Base-by-base conservation (phyloP, 1,284 basidiomycete species). In the Cystobasidium pallidum region DNA sequence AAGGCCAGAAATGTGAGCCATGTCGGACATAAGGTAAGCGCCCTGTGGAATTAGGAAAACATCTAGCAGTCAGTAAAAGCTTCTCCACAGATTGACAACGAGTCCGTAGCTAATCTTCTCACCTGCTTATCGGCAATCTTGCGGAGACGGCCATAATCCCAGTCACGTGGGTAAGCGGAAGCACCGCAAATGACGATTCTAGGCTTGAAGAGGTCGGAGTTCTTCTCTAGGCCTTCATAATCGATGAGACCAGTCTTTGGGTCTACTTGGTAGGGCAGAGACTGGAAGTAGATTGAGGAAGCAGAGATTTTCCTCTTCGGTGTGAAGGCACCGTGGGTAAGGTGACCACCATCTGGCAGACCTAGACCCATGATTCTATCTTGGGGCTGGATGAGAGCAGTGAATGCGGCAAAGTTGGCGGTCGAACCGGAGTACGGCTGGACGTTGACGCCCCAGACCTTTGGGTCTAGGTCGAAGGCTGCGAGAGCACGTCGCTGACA, bases 201-300 rank as follows among this genome's bases (percentile, higher is more conserved):
- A 72, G 96, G 96, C 85, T 98, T 98, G 89, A 92, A 99, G 80
- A 96, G 87, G 82, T 91, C 90, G 70, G 94, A 95, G 82, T 96
- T 94, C 78, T 87, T 85, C 73, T 88, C 86, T 79, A 99, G 87
- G 58, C 84, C 85, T 63, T 85, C 85, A 83, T 98, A 98, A 85
- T 99, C 94, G 79, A 99, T 89, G 78, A 95, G 86, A 81, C 96
- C 91, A 74, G 90, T 92, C 70, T 87, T 82, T 64, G 90, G 88
- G 80, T 89, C 87, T 77, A 99, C 91, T 74, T 87, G 88, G 81
- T 99, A 99, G 62, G 96, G 96, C 82, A 98, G 87, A 57, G 95
- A 97, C 83, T 99, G 94, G 90, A 99, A 99, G 87, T 99, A 99
- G 85, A 99, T 98, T 21, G 95, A 98, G 49, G 95, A 99, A 30